Conservation (phyloP, 2,329 filamentous ascomycete genomes). For the Zymoseptoria crescenta region DNA sequence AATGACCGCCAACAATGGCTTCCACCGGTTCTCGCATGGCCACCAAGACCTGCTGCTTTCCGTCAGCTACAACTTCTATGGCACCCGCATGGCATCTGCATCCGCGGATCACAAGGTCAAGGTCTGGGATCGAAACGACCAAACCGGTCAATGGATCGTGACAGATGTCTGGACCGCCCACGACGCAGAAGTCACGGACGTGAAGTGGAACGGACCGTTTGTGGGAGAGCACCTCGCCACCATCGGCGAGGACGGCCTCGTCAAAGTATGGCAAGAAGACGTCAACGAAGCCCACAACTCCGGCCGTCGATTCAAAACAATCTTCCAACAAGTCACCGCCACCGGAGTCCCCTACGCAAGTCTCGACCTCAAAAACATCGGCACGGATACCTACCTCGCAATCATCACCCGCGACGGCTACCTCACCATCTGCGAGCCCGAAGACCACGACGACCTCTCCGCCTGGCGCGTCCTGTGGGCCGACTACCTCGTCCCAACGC, state of each 20-base stretch:
- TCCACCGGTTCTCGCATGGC: conserved; percentile 60
- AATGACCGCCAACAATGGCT: conserved; percentile 26
- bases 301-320: conserved; percentile 71
- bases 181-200: conserved; percentile 80
- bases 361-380: conserved; percentile 78
- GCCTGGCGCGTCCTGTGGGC: conserved; percentile 71
- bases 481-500: conserved; percentile 63
- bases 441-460: conserved; percentile 70
- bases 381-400: conserved; percentile 76
- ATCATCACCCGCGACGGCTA: conserved; percentile 76
- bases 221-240: conserved; percentile 83
- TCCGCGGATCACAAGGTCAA: conserved; percentile 89
- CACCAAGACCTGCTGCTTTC: conserved; percentile 76
- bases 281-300: conserved; percentile 64
- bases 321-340: conserved; percentile 54
- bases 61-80: conserved; percentile 85
- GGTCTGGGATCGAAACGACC: conserved; percentile 74
- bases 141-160: conserved; percentile 67
- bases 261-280: conserved; percentile 91
- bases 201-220: conserved; percentile 88
- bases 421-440: conserved; percentile 74
- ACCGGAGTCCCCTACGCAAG: conserved; percentile 67
- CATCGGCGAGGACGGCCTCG: conserved; percentile 80
- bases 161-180: conserved; percentile 87
- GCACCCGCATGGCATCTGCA: conserved; percentile 82